Percentiles rank a stretch among this genome's conserved stretches.
phyloP scores from a whole-genome alignment of 2,329 filamentous ascomycete genomes.

The Sporothrix phasma region DNA sequence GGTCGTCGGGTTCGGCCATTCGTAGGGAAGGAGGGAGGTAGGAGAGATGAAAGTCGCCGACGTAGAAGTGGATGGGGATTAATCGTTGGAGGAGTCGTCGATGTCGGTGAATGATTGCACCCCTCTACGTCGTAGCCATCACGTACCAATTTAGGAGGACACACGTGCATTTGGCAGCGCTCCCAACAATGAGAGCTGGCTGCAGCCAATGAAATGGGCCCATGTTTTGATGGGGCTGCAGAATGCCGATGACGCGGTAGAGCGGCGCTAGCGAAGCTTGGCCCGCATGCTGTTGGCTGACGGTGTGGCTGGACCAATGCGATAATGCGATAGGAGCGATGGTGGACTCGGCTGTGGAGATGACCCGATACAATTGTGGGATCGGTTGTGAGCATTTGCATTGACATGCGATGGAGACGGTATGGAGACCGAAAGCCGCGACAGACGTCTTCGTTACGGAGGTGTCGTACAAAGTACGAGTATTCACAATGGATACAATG shows the following conservation, averaged over 20 bases:
- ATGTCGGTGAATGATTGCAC: too few species aligned
- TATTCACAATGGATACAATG: too few species aligned
- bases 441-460: too few species aligned
- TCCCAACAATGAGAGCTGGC: not conserved
- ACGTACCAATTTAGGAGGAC: not conserved
- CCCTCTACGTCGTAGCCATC: too few species aligned
- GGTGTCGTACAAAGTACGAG: too few species aligned
- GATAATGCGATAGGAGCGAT: not conserved
- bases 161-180: not conserved
- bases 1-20: slow-evolving; percentile 31
- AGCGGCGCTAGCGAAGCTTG: slow-evolving; percentile 2
- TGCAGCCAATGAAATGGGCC: not conserved
- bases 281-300: too few species aligned
- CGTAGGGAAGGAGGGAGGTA: not conserved
- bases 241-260: slow-evolving; percentile 4
- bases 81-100: not conserved
- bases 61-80: too few species aligned
- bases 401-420: not conserved
- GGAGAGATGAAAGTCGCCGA: not conserved
- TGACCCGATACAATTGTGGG: not conserved
- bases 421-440: not conserved
- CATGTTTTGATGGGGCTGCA: not conserved
- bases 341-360: not conserved
- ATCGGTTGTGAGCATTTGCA: too few species aligned
- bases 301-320: not conserved